These are phyloP conservation scores for Mikania micrantha DNA, from an alignment of 129 eudicot genomes.

Conservation along the genomic window DNA sequence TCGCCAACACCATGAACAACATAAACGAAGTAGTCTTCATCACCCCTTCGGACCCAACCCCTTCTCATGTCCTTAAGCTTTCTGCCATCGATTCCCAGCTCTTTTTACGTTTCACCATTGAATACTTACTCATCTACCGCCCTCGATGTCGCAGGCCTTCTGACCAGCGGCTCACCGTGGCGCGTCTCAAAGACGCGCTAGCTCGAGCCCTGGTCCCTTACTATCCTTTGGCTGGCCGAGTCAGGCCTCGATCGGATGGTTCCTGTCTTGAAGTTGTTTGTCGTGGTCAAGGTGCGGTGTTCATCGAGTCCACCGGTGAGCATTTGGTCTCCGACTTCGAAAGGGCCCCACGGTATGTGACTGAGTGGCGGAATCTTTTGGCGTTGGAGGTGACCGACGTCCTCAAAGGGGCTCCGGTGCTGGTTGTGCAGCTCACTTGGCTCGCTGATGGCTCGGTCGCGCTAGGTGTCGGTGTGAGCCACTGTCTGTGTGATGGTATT, in stretches of 20 bases:
- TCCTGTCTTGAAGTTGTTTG: constrained; percentile 62
- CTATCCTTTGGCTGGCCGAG: constrained; percentile 74
- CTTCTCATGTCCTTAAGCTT: constrained; percentile 45
- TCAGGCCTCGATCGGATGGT: constrained; percentile 41
- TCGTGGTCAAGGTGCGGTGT: constrained; percentile 60
- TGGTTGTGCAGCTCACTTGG: constrained; percentile 87
- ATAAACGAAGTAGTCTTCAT: constrained; percentile 48
- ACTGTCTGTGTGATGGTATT: constrained; percentile 65
- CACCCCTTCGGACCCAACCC: constrained; percentile 63
- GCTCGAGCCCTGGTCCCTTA: constrained; percentile 59
- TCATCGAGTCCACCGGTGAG: constrained; percentile 46
- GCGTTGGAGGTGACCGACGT: constrained; percentile 62
- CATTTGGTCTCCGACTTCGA: constrained; percentile 39
- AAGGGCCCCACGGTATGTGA: constrained; percentile 37
- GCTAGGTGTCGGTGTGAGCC: constrained; percentile 53
- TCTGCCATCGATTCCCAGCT: constrained; percentile 75
- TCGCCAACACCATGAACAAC: constrained; percentile 12
- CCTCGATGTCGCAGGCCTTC: constrained; percentile 1
- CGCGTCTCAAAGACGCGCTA: constrained; percentile 48
- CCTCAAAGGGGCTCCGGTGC: constrained; percentile 55
- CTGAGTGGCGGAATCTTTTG: constrained; percentile 59
- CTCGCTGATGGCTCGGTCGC: constrained; percentile 57
- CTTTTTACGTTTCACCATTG: constrained; percentile 64
- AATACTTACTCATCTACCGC: constrained; percentile 52
- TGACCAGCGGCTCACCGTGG: constrained; percentile 12